These are phyloP conservation scores for Saccharomyces hybrid DNA, from an alignment of 1,139 yeast genomes.

Conservation along the genomic window DNA sequence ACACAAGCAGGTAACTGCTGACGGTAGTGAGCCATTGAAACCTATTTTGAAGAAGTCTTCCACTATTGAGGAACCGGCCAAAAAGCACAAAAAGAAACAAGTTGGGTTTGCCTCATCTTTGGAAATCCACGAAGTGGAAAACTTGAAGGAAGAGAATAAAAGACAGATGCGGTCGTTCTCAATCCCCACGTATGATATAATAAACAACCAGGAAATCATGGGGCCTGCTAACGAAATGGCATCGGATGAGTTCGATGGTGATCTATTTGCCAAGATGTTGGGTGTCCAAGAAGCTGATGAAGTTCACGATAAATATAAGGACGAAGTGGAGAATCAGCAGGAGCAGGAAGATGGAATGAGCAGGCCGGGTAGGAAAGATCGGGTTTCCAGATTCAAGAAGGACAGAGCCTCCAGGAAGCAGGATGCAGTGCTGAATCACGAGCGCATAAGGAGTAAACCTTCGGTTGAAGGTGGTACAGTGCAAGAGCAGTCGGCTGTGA, in stretches of 20 bases:
- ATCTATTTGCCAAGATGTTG: slow-evolving; percentile 27
- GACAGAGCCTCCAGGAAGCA: slow-evolving; percentile 11
- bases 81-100: slow-evolving; percentile 34
- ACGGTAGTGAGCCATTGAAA: slow-evolving; percentile 4
- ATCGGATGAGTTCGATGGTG: slow-evolving; percentile 26
- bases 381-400: slow-evolving; percentile 28
- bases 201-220: not conserved
- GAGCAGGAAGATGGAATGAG: slow-evolving; percentile 7
- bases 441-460: not conserved
- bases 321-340: slow-evolving; percentile 8
- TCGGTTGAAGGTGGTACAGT: not conserved
- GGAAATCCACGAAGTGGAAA: slow-evolving; percentile 52
- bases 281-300: slow-evolving; percentile 30
- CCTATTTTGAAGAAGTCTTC: slow-evolving; percentile 17
- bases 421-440: not conserved
- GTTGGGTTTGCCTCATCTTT: slow-evolving; percentile 48
- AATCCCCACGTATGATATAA: not conserved
- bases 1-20: not conserved
- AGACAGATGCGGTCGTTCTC: slow-evolving; percentile 27
- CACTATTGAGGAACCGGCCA: not conserved
- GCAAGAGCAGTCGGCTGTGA: not conserved
- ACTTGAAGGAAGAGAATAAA: slow-evolving; percentile 45
- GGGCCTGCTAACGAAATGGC: not conserved
- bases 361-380: slow-evolving; percentile 11
- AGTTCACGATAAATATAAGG: slow-evolving; percentile 24